phyloP scores from a whole-genome alignment of 2,329 filamentous ascomycete genomes.

The Epichloe gansuensis region DNA sequence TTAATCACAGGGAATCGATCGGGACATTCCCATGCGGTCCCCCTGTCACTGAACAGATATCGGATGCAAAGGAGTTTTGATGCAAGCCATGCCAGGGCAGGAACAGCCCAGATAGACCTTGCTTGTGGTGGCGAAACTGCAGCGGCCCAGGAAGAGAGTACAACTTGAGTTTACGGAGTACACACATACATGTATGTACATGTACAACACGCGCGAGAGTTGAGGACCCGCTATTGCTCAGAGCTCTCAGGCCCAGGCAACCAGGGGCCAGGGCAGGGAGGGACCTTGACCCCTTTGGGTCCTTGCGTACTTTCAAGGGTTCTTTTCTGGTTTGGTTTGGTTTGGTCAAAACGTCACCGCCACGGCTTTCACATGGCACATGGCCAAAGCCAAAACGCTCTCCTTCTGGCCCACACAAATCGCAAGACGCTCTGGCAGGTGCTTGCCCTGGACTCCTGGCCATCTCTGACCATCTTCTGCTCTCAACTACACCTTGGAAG shows the following conservation, averaged over 20 bases:
- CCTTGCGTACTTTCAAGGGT: too few relatives aligned
- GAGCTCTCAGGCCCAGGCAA: background rate
- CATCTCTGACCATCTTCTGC: slow-evolving; percentile 4
- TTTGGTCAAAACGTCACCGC: background rate
- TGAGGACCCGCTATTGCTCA: background rate
- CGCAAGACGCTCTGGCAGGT: too few relatives aligned
- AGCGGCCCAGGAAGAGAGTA: too few relatives aligned
- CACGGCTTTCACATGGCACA: slow-evolving; percentile 15
- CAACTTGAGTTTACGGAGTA: too few relatives aligned
- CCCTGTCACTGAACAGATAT: background rate
- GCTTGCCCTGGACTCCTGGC: slow-evolving; percentile 7
- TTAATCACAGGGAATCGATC: too few relatives aligned
- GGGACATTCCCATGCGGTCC: too few relatives aligned
- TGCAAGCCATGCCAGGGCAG: too few relatives aligned
- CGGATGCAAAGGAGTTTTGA: background rate
- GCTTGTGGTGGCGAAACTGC: too few relatives aligned
- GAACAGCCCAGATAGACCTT: too few relatives aligned
- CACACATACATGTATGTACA: too few relatives aligned
- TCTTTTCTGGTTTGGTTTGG: background rate
- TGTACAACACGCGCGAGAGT: background rate
- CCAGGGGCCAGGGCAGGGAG: background rate
- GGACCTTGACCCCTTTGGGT: too few relatives aligned
- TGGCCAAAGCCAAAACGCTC: slow-evolving; percentile 8
- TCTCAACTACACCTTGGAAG: slow-evolving; percentile 14
- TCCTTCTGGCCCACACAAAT: slow-evolving; percentile 16